Base-by-base conservation (phyloP, 306 rosid species). In the Acacia acuminata region DNA sequence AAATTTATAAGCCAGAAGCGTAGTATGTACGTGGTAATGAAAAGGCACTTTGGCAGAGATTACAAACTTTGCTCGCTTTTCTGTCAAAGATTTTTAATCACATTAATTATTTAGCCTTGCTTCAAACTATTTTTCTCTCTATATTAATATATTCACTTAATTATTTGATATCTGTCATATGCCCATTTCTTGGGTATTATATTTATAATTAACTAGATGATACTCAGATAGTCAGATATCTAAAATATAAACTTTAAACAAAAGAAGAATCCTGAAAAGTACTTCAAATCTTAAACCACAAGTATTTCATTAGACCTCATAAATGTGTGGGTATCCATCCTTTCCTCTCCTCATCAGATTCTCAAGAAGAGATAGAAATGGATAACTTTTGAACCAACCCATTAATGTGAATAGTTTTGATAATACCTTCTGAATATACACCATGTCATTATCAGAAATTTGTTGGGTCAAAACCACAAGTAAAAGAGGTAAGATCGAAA, bases 381-480 rank as follows among this genome's bases (percentile, higher is more conserved):
- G 84, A 81, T 63, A 64, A 32, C 67, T 51, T 47, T 27, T 36
- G 79, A 73, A 73, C 75, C 51, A 74, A 75, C 80, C 25, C 84
- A 81, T 45, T 73, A 65, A 47, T 20, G 71, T 3, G 8, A 36
- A 12, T 44, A 45, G 40, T 61, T 19, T 76, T 63, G 40, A 63
- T 63, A 8, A 63, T 63, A 15, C 16, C 42, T 30, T 77, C 58
- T 63, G 60, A 4, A 6, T 17, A 61, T 12, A 73, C 20, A 15
- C 30, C 15, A 20, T 27, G 51, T 44, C 55, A 30, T 53, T 65
- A 48, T 72, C 66, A 43, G 68, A 73, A 47, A 44, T 25, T 71
- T 25, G 38, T 38, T 14, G 22, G 76, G 82, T 81, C 84, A 81
- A 81, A 81, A 40, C 45, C 38, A 51, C 22, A 65, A 34, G 44